Base-by-base conservation (phyloP, 176 grass and related monocot species). In the Canna indica region DNA sequence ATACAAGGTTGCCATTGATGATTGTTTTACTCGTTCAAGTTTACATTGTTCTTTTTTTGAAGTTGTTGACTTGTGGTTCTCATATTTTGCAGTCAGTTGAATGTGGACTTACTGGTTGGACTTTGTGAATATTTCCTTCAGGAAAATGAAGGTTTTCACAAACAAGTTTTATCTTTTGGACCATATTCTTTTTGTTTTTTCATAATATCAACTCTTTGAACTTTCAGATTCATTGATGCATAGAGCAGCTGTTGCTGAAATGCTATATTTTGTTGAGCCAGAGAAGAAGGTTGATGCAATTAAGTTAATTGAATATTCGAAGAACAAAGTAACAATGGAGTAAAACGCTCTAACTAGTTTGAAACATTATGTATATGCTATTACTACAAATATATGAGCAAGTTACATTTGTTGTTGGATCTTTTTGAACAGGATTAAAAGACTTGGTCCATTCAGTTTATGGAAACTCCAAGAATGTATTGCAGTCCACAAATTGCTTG, bases 221-320 rank as follows among this genome's bases (percentile, higher is more conserved):
- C 38, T 63, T 60, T 36, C 73, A 99, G 94, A 75, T 80, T 90
- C 86, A 15, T 84, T 99, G 75, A 84, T 56, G 68, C 94, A 93
- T 73, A 81, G 94, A 88, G 84, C 82, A 75, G 94, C 89, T 71
- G 82, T 75, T 71, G 89, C 89, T 59, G 94, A 99, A 85, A 99
- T 99, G 86, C 84, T 93, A 70, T 90, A 85, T 73, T 64, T 88
- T 61, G 77, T 99, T 76, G 82, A 90, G 46, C 80, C 90, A 76
- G 82, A 90, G 38, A 99, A 76, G 84, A 99, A 90, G 75, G 35
- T 64, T 30, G 84, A 93, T 47, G 86, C 86, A n/a, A 88, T 99
- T 72, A 90, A 90, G 47, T 74, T 99, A 90, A 99, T 99, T 73
- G 94, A 99, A 80, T 82, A 99, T 77, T 99, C 94, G 25, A 68